Percentiles rank a stretch among this genome's conserved stretches.
Conservation (phyloP, 805 yeast species). For the Lachancea kluyveri region DNA sequence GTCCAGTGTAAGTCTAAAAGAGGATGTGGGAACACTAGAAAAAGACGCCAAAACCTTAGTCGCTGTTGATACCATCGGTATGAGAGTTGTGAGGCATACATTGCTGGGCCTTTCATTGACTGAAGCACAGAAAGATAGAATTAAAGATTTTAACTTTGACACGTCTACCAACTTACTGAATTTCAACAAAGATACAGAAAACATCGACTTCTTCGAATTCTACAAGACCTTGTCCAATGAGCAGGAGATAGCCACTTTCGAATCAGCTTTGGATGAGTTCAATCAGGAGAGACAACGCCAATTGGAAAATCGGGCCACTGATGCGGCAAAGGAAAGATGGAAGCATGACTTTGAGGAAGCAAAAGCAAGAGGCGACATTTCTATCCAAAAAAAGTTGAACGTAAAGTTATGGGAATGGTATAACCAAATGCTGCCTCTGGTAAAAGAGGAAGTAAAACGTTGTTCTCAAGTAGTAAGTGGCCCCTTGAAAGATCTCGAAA, state of each 20-base stretch:
- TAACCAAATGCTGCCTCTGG: constrained; percentile 59
- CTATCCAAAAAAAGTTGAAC: constrained; percentile 56
- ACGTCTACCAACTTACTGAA: constrained; percentile 32
- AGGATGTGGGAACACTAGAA: constrained; percentile 37
- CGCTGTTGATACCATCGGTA: constrained; percentile 71
- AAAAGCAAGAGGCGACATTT: constrained; percentile 49
- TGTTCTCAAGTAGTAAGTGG: constrained; percentile 41
- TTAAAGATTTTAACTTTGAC: constrained; percentile 32
- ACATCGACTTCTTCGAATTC: constrained; percentile 61
- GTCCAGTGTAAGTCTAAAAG: constrained; percentile 17
- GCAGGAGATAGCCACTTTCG: constrained; percentile 48
- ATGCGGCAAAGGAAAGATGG: constrained; percentile 88
- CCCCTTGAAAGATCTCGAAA: not conserved
- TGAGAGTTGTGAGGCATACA: constrained; percentile 73
- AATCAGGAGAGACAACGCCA: constrained; percentile 72
- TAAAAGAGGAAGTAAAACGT: constrained; percentile 56
- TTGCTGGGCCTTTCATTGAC: constrained; percentile 43
- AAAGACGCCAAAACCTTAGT: constrained; percentile 50
- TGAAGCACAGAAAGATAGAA: constrained; percentile 23
- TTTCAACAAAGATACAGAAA: constrained; percentile 16
- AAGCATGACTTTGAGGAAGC: constrained; percentile 69
- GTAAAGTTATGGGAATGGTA: constrained; percentile 83
- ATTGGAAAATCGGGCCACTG: constrained; percentile 69
- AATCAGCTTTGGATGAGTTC: constrained; percentile 57
- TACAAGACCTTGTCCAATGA: constrained; percentile 47